Base-by-base conservation (phyloP, 495 filamentous ascomycete species). In the Podospora fimiseda region DNA sequence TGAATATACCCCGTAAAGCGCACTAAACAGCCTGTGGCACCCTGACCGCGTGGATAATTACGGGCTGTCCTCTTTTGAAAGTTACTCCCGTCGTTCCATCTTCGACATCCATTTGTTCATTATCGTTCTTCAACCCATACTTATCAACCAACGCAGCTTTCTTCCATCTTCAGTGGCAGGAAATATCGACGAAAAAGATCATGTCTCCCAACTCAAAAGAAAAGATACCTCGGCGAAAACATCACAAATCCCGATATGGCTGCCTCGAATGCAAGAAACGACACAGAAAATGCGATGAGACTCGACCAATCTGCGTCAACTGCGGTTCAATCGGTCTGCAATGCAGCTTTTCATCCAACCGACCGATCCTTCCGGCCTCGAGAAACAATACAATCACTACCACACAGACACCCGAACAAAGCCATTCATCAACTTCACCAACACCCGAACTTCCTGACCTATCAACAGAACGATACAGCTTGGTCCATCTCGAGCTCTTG, bases 231-330 rank as follows among this genome's bases (percentile, higher is more conserved):
- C 16, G 67, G 53, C 18, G 65, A 64, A 30, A 57, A 48, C 59
- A 61, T 45, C 45, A 20, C 13, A 61, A 61, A 22, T 61, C 58
- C 4, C 46, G 60, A 30, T 56, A 59, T 37, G 60, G 60, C 27
- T 62, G 60, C 43, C 27, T 15, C 14, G 60, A 64, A 33, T 71
- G 69, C 52, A 71, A 70, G 47, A 40, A 57, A 37, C 51, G 65
- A n/a, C 66, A 67, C 41, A 60, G 58, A 2, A 62, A 71, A 55
- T 71, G 69, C 51, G 27, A 33, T 11, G 67, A 71, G 49, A 47
- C 19, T 19, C 63, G 33, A 7, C 69, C 69, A 1, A 14, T 45
- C 0, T 68, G 69, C 50, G 39, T 44, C 33, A 58, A 61, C 23
- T 71, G 69, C n/a, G n/a, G n/a, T 51, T 46, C 49, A 3, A 51